These are phyloP conservation scores for Calonectria leucothoes DNA, from an alignment of 2,329 filamentous ascomycete species.

Conservation along the genomic window DNA sequence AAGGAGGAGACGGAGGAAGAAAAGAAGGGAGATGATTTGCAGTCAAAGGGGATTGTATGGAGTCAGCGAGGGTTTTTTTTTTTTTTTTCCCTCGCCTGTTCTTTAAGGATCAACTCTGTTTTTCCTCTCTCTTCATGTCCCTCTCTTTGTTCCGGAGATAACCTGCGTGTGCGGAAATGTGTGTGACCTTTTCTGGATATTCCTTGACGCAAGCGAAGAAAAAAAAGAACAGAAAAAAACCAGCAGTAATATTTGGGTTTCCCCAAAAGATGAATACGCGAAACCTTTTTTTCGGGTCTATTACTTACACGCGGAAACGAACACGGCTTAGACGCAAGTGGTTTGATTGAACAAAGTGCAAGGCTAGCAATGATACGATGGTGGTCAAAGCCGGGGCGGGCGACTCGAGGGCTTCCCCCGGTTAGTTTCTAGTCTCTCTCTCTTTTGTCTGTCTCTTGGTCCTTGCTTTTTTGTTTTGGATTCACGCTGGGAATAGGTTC, in stretches of 20 bases:
- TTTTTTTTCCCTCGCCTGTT: not conserved
- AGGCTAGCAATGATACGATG: constrained; percentile 2
- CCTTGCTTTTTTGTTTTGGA: not conserved
- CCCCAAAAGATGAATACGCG: not conserved
- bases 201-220: not conserved
- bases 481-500: not conserved
- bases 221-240: not conserved
- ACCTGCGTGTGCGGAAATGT: not conserved
- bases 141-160: not conserved
- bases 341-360: not conserved
- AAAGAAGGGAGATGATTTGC: not conserved
- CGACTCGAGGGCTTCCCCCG: not conserved
- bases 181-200: not conserved
- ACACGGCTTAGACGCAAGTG: not conserved
- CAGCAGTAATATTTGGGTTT: not conserved
- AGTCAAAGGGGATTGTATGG: not conserved
- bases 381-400: not conserved
- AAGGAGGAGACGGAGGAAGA: not conserved
- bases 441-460: not conserved
- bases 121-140: not conserved
- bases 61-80: not conserved
- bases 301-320: not conserved
- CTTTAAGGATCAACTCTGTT: not conserved
- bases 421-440: not conserved
- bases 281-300: not conserved